Evolutionary conservation across 2,329 filamentous ascomycete genomes (phyloP).

Genomic region (Stemphylium lycopersici): DNA sequence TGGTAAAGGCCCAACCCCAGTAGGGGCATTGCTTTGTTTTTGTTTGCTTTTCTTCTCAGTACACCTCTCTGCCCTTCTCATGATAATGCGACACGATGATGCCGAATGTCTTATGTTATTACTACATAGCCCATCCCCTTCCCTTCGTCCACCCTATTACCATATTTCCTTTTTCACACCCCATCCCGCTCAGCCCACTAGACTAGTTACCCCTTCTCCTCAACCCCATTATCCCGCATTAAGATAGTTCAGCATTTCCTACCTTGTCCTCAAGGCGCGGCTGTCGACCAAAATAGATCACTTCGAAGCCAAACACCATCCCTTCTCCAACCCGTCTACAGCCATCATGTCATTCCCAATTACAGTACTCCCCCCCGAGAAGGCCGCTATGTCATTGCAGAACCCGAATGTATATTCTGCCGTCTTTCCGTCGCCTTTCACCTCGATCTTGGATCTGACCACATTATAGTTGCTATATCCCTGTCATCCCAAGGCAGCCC

Average conservation of each 20-base stretch:
- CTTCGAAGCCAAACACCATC: slow-evolving; percentile 9
- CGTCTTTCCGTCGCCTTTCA: background rate
- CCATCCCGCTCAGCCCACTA: slow-evolving; percentile 18
- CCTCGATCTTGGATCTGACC: background rate
- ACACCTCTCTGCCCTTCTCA: slow-evolving; percentile 15
- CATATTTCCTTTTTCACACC: slow-evolving; percentile 4
- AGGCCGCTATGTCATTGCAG: background rate
- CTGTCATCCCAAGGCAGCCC: background rate
- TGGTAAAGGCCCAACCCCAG: slow-evolving; percentile 19
- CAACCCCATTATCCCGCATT: slow-evolving; percentile 1
- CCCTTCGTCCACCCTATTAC: slow-evolving; percentile 1
- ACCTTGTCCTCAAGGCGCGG: slow-evolving; percentile 13
- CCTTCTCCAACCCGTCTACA: background rate
- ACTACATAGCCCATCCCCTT: slow-evolving; percentile 16
- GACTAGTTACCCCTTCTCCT: slow-evolving; percentile 7
- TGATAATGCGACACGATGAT: slow-evolving; percentile 21
- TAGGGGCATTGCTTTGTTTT: slow-evolving; percentile 8
- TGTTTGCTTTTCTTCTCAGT: slow-evolving; percentile 4
- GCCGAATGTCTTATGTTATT: slow-evolving; percentile 21
- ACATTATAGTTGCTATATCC: background rate
- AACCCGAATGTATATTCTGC: background rate
- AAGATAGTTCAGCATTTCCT: slow-evolving; percentile 10
- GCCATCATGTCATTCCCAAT: slow-evolving; percentile 6
- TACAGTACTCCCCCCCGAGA: background rate
- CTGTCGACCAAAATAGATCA: slow-evolving; percentile 18